Conservation (phyloP, 2,329 filamentous ascomycete species). For the Penicillium nordicum region DNA sequence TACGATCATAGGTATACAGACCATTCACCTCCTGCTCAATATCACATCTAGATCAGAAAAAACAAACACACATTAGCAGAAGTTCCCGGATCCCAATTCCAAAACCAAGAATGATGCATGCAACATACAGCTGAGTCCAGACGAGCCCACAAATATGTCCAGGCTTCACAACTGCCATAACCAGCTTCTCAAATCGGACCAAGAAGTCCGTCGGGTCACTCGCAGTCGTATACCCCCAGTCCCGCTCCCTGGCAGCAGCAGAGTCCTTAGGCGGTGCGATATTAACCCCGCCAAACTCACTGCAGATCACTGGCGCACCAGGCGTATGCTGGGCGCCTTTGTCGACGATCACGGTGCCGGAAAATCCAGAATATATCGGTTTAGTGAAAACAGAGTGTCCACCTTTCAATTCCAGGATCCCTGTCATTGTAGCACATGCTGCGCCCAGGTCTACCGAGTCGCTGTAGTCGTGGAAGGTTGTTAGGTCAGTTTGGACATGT, state of each 20-base stretch:
- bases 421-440: constrained; percentile 51
- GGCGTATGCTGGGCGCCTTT: constrained; percentile 51
- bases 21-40: constrained; percentile 69
- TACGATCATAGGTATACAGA: constrained; percentile 60
- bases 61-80: background rate
- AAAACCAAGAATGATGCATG: background rate
- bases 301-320: constrained; percentile 61
- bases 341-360: constrained; percentile 41
- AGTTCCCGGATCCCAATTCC: background rate
- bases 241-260: constrained; percentile 43
- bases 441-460: constrained; percentile 56
- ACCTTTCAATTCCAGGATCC: constrained; percentile 54
- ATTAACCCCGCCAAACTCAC: constrained; percentile 67
- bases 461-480: constrained; percentile 66
- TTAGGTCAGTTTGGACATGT: constrained; percentile 62
- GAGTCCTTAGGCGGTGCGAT: constrained; percentile 51
- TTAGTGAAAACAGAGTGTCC: constrained; percentile 55
- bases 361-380: constrained; percentile 35
- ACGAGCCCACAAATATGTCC: constrained; percentile 62
- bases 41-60: constrained; percentile 37
- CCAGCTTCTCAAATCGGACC: constrained; percentile 55
- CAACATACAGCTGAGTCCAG: constrained; percentile 58
- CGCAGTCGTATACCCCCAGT: constrained; percentile 69
- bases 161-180: constrained; percentile 55
- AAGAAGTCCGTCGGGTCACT: constrained; percentile 59